Conservation (phyloP, 768 basidiomycete species). For the Leccinum broughii region DNA sequence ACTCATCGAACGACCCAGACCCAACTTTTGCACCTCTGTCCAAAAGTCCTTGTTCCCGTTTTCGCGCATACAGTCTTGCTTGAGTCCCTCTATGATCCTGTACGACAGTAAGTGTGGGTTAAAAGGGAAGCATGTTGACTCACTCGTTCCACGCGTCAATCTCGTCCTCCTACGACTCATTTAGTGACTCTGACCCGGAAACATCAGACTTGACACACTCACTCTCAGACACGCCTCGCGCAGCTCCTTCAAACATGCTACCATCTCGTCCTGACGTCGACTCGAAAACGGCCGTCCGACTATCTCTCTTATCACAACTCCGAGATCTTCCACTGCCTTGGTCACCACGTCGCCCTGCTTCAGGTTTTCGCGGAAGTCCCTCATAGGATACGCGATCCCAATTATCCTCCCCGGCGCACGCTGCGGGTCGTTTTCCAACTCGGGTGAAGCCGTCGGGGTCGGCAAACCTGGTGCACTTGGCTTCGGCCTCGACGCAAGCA, state of each 20-base stretch:
- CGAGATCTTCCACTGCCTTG: conserved; percentile 84
- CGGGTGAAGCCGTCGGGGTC: conserved; percentile 55
- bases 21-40: conserved; percentile 51
- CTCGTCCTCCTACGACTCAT: conserved; percentile 65
- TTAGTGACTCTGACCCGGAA: not conserved
- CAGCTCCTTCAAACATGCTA: conserved; percentile 70
- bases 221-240: conserved; percentile 68
- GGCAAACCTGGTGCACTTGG: conserved; percentile 36
- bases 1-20: conserved; percentile 56
- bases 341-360: conserved; percentile 75
- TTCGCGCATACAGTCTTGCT: conserved; percentile 49
- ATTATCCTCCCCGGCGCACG: conserved; percentile 73
- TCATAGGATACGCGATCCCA: conserved; percentile 68
- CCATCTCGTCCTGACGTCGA: conserved; percentile 64
- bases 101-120: not conserved
- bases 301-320: conserved; percentile 67
- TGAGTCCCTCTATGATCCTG: conserved; percentile 66
- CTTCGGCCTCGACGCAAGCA: conserved; percentile 17
- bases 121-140: not conserved
- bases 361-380: conserved; percentile 74
- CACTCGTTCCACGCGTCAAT: conserved; percentile 80
- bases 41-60: conserved; percentile 73
- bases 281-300: conserved; percentile 69
- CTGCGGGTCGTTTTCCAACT: conserved; percentile 46
- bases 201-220: conserved; percentile 17